Evolutionary conservation across 2,329 filamentous ascomycete species (phyloP).

Genomic region (Colletotrichum trifolii): DNA sequence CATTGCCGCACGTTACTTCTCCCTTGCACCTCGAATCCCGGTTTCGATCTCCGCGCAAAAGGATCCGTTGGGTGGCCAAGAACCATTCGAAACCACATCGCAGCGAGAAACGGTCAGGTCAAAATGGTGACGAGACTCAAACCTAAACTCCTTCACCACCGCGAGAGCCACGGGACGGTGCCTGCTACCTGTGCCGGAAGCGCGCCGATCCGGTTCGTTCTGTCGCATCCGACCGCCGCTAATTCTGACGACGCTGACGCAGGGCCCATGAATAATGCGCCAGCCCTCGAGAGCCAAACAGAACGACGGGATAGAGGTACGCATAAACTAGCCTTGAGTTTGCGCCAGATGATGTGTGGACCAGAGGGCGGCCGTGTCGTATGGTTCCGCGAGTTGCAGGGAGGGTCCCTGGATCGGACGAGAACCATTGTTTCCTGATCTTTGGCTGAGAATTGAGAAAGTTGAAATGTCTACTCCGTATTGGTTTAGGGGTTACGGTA

Average conservation of each 20-base stretch:
- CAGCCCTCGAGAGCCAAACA: not conserved
- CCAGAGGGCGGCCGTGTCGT: too few species aligned
- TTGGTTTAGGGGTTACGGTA: too few species aligned
- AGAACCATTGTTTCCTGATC: too few species aligned
- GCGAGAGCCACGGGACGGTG: not conserved
- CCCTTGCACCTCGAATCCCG: too few species aligned
- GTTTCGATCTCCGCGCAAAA: not conserved
- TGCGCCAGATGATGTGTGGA: too few species aligned
- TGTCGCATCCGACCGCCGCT: conserved; percentile 23
- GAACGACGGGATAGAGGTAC: too few species aligned
- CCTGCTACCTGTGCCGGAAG: conserved; percentile 14
- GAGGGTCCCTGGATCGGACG: too few species aligned
- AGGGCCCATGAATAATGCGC: conserved; percentile 24
- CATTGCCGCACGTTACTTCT: not conserved
- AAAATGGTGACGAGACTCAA: not conserved
- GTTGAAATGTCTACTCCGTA: fast-evolving
- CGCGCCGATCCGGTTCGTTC: conserved; percentile 23
- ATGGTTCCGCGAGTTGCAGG: too few species aligned
- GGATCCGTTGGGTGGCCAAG: too few species aligned
- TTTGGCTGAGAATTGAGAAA: too few species aligned
- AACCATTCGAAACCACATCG: too few species aligned
- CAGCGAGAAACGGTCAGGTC: not conserved
- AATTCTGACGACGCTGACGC: conserved; percentile 22
- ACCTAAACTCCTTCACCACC: not conserved
- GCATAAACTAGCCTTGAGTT: too few species aligned